Base-by-base conservation (phyloP, 1,139 yeast species). In the Hanseniaspora sp. region DNA sequence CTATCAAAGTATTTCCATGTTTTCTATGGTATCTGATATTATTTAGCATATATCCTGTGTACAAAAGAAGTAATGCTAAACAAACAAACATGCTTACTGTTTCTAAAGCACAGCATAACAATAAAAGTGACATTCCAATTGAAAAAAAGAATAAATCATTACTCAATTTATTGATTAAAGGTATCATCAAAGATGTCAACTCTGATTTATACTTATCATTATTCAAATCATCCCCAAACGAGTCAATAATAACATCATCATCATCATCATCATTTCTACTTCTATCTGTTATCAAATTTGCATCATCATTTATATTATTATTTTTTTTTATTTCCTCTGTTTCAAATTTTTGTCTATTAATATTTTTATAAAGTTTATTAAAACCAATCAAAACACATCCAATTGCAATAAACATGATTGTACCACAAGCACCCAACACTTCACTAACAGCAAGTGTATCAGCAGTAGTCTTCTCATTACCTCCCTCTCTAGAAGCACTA, bases 391-490 rank as follows among this genome's bases (percentile, higher is more conserved):
- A 61, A 6, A 67, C 60, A 3, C 67, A 62, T 8, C 70, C 70
- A 37, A 60, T 61, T 1, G 67, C 69, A 13, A 67, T 61, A 55
- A 69, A 67, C 38, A 67, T 53, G 4, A 67, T 66, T 18, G 66
- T 65, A 13, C 70, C 70, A 58, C 69, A 66, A 5, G 70, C 66
- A 2, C 70, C 70, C 12, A 67, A 43, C 1, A 90, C 71, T 66
- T 90, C 96, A 1, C 96, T 94, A 5, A 92, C 70, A 0, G 97
- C 97, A 64, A 92, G 70, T 3, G 87, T 0, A 84, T 80, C 5
- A 13, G 56, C 48, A 15, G 48, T 51, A 12, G 23, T 38, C 8
- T 40, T 34, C 23, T 31, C 29, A 9, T 34, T 35, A 13, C 31
- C n/a, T 8, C 23, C 41, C 85, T 78, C 17, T 88, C 78, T 6